phyloP scores from a whole-genome alignment of 768 basidiomycete species.

The Serendipita sp. region DNA sequence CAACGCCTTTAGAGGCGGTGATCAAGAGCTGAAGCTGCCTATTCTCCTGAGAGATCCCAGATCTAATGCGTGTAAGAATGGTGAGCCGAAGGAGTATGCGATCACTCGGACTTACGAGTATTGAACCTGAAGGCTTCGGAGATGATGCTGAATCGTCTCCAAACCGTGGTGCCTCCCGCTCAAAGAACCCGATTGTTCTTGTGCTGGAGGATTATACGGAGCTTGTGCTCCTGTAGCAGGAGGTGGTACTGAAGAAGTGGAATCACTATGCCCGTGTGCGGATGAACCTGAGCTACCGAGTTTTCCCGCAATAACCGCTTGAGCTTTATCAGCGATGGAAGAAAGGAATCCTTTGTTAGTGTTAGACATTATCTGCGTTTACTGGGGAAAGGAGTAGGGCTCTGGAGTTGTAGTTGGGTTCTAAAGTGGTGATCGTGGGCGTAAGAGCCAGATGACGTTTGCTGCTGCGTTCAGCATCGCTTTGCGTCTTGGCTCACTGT shows the following conservation, averaged over 20 bases:
- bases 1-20: conserved; percentile 60
- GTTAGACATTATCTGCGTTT: neutral
- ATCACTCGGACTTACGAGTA: conserved; percentile 35
- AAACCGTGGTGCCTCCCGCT: neutral
- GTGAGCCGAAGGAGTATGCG: neutral
- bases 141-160: conserved; percentile 37
- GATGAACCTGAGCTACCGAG: neutral
- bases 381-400: neutral
- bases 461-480: neutral
- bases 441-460: conserved; percentile 3
- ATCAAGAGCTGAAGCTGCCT: conserved; percentile 52
- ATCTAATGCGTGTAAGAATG: neutral
- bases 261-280: neutral
- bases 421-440: neutral
- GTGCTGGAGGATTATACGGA: neutral
- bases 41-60: neutral
- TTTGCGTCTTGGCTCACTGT: neutral
- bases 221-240: neutral
- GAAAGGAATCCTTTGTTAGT: neutral
- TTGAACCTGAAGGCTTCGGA: conserved; percentile 57
- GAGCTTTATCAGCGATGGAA: neutral
- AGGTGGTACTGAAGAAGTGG: neutral
- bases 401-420: neutral
- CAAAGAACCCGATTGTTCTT: conserved; percentile 1
- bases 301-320: neutral